Evolutionary conservation across 148 eudicot genomes (phyloP).

Genomic region (Nyssa sinensis): DNA sequence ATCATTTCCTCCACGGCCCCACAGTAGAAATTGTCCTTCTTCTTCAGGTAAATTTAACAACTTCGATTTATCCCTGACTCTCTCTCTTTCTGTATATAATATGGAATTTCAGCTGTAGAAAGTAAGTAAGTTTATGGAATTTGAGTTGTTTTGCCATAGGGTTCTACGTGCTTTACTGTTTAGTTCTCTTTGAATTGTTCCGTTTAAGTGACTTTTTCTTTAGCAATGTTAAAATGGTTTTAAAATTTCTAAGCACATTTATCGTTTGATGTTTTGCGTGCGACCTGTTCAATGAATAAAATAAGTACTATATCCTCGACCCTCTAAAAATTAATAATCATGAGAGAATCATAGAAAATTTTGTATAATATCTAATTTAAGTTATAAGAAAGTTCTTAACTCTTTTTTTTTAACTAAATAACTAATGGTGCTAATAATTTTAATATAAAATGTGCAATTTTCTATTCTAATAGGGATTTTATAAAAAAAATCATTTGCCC

Average conservation of each 20-base stretch:
- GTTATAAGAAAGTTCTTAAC: too few relatives aligned
- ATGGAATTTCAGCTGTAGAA: background rate
- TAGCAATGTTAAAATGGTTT: background rate
- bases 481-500: too few relatives aligned
- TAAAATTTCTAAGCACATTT: background rate
- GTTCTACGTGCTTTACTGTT: background rate
- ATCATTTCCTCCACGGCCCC: conserved; percentile 42
- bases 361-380: too few relatives aligned
- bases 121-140: background rate
- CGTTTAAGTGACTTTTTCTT: background rate
- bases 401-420: too few relatives aligned
- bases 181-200: conserved; percentile 2
- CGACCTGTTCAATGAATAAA: background rate
- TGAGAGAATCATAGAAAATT: too few relatives aligned
- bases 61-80: background rate
- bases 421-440: too few relatives aligned
- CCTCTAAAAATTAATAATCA: too few relatives aligned
- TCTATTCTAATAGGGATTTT: too few relatives aligned
- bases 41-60: conserved; percentile 8
- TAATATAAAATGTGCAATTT: too few relatives aligned
- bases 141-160: background rate
- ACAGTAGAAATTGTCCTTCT: conserved; percentile 28
- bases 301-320: background rate
- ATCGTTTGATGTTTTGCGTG: conserved; percentile 2
- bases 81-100: background rate